Conservation (phyloP, 176 grass and related monocot genomes). For the Guadua angustifolia region DNA sequence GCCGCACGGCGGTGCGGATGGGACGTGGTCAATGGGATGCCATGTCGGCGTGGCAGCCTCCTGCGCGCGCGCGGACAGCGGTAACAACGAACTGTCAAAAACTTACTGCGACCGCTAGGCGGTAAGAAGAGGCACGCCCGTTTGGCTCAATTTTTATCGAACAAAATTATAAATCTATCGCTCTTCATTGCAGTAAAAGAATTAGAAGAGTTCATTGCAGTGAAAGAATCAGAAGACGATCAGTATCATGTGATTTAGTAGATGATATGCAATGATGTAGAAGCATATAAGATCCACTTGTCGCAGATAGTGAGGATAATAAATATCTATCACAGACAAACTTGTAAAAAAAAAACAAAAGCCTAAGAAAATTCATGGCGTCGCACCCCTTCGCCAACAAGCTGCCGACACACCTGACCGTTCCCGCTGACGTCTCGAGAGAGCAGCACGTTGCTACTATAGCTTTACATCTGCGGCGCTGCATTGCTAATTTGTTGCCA, state of each 20-base stretch:
- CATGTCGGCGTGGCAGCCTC: not conserved
- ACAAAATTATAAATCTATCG: no score
- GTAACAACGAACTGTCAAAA: not conserved
- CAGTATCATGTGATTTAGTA: no score
- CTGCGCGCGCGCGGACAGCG: not conserved
- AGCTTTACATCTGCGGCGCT: not conserved
- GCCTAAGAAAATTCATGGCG: not conserved
- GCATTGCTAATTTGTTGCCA: not conserved
- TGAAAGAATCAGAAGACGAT: no score
- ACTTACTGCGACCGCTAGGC: not conserved
- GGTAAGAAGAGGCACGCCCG: not conserved
- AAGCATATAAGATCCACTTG: no score
- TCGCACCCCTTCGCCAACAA: slow-evolving; percentile 3
- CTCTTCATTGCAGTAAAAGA: no score
- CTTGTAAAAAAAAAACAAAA: no score
- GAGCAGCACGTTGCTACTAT: not conserved
- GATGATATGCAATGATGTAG: no score
- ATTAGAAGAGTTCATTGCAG: no score
- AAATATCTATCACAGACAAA: no score
- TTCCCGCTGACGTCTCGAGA: not conserved
- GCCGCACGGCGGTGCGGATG: not conserved
- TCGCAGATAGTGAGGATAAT: no score
- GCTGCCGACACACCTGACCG: not conserved
- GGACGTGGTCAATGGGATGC: slow-evolving; percentile 27
- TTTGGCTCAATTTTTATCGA: no score